A percentile compares a stretch with the other conserved stretches of the same genome.
Evolutionary conservation across 257 asterid genomes (phyloP).

Genomic region (Gentiana macrophylla): DNA sequence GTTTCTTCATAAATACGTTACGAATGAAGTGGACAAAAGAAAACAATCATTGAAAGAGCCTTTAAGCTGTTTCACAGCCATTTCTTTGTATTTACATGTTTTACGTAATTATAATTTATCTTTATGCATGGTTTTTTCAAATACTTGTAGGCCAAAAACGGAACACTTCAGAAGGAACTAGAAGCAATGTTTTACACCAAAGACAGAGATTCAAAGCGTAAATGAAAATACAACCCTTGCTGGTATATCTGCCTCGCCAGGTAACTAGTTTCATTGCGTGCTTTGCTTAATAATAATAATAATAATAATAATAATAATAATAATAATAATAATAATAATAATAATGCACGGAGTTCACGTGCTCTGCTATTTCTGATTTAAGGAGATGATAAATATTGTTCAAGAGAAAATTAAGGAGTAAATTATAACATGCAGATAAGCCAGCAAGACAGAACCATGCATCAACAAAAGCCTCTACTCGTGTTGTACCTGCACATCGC

Average conservation of each 20-base stretch:
- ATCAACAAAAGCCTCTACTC: slow-evolving; percentile 53
- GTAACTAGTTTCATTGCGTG: slow-evolving; percentile 20
- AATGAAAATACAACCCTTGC: slow-evolving; percentile 31
- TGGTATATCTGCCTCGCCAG: slow-evolving; percentile 61
- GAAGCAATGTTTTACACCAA: slow-evolving; percentile 40
- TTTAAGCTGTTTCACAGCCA: too few species aligned
- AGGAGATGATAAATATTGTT: not conserved
- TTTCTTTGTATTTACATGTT: not conserved
- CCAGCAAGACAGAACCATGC: slow-evolving; percentile 31
- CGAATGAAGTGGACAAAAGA: too few species aligned
- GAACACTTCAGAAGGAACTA: slow-evolving; percentile 46
- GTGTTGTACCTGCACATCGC: slow-evolving; percentile 75
- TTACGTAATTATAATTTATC: too few species aligned
- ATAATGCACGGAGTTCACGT: too few species aligned
- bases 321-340: too few species aligned
- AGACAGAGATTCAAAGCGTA: slow-evolving; percentile 48
- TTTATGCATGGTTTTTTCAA: not conserved
- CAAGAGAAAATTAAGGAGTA: not conserved
- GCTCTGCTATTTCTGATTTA: too few species aligned
- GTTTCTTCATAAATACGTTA: too few species aligned
- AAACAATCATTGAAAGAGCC: too few species aligned
- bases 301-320: too few species aligned
- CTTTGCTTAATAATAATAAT: not conserved
- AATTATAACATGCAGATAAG: slow-evolving; percentile 34
- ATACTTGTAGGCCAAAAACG: slow-evolving; percentile 60